phyloP scores from a whole-genome alignment of 192 early-diverging fungal genomes.

The Cladochytrium replicatum region DNA sequence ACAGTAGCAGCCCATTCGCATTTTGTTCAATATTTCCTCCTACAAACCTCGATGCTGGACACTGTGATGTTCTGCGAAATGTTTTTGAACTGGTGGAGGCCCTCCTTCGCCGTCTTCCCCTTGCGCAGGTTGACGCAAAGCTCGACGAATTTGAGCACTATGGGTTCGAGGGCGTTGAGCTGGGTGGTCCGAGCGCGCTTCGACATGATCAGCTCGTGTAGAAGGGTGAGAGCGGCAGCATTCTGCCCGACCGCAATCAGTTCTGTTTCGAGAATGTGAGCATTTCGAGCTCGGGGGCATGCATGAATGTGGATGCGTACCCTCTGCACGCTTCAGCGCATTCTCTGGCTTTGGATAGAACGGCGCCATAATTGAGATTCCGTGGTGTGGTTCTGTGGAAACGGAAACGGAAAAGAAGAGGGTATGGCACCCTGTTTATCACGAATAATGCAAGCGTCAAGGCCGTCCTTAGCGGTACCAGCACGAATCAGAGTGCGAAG shows the following conservation, averaged over 20 bases:
- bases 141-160: slow-evolving; percentile 87
- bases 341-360: slow-evolving; percentile 67
- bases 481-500: too few relatives aligned
- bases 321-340: slow-evolving; percentile 80
- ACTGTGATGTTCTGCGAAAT: slow-evolving; percentile 93
- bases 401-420: too few relatives aligned
- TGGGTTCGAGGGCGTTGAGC: slow-evolving; percentile 76
- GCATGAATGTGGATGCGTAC: too few relatives aligned
- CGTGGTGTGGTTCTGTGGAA: too few relatives aligned
- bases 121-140: slow-evolving; percentile 78
- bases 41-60: slow-evolving; percentile 69
- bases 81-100: slow-evolving; percentile 95
- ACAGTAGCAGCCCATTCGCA: too few relatives aligned
- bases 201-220: slow-evolving; percentile 86
- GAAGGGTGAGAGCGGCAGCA: slow-evolving; percentile 69
- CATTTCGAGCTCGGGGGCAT: too few relatives aligned
- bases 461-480: too few relatives aligned
- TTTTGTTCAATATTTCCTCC: too few relatives aligned
- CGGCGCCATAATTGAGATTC: too few relatives aligned
- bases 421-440: too few relatives aligned
- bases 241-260: slow-evolving; percentile 79
- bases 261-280: slow-evolving; percentile 31
- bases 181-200: slow-evolving; percentile 79
- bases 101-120: slow-evolving; percentile 91
- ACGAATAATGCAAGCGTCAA: too few relatives aligned